Percentiles rank a stretch among this genome's conserved stretches.
These are phyloP conservation scores for Lentinus polychrous DNA, from an alignment of 1,284 basidiomycete species.

Conservation along the genomic window DNA sequence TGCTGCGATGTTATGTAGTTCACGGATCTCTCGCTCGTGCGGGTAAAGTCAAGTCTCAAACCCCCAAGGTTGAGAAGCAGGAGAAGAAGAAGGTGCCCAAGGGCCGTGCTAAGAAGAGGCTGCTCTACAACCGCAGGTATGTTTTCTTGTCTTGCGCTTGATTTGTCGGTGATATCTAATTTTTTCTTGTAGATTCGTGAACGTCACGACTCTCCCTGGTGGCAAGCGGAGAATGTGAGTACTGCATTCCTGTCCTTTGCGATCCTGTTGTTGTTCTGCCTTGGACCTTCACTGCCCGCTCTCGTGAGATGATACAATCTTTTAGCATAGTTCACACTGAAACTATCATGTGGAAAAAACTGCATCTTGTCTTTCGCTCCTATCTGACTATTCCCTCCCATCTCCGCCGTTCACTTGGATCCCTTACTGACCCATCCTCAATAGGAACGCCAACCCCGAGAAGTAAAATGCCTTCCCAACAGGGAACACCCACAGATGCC, in stretches of 20 bases:
- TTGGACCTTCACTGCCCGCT: constrained; percentile 2
- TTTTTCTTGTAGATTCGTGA: constrained; percentile 71
- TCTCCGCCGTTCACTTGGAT: constrained; percentile 11
- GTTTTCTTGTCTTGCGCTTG: constrained; percentile 19
- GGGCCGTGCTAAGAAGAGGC: constrained; percentile 95
- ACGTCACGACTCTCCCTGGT: constrained; percentile 84
- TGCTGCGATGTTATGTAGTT: constrained; percentile 41
- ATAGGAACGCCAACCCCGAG: constrained; percentile 80
- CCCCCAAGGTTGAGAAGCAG: constrained; percentile 94
- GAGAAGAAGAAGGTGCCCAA: constrained; percentile 97
- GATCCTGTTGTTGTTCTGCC: too few species aligned
- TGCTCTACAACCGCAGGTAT: constrained; percentile 91
- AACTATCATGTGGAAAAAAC: constrained; percentile 68
- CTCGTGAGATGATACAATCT: constrained; percentile 58
- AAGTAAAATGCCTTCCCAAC: constrained; percentile 44
- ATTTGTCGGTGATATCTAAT: constrained; percentile 11
- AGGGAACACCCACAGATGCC: constrained; percentile 7
- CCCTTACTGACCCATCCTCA: constrained; percentile 19
- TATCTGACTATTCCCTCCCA: constrained; percentile 59
- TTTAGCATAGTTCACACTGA: constrained; percentile 92
- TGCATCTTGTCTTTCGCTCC: constrained; percentile 91
- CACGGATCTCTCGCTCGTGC: constrained; percentile 99
- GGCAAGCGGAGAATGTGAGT: constrained; percentile 97
- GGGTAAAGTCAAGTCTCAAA: constrained; percentile 98
- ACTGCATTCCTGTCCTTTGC: constrained; percentile 8